These are phyloP conservation scores for Neurospora intermedia DNA, from an alignment of 495 filamentous ascomycete genomes.

Conservation along the genomic window DNA sequence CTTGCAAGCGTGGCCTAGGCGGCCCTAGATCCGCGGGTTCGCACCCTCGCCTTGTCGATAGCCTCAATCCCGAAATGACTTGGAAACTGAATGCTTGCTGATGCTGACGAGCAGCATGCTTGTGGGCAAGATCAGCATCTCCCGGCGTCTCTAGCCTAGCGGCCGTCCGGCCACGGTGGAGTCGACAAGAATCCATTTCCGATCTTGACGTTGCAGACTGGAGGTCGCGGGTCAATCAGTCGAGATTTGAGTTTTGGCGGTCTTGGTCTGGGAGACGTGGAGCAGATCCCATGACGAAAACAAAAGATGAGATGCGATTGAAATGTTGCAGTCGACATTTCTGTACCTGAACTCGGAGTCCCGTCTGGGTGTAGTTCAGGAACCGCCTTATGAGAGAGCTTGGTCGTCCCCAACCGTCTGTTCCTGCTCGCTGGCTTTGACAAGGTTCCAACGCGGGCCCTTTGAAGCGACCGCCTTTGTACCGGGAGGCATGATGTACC, in stretches of 20 bases:
- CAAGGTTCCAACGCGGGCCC: neutral
- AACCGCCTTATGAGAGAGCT: constrained; percentile 12
- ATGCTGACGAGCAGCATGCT: neutral
- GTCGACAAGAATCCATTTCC: neutral
- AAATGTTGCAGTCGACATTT: neutral
- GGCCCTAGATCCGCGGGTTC: neutral
- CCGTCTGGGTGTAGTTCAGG: constrained; percentile 3
- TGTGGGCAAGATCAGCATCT: neutral
- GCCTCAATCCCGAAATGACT: neutral
- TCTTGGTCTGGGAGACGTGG: neutral
- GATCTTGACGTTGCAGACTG: neutral
- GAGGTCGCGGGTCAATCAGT: neutral
- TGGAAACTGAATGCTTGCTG: neutral
- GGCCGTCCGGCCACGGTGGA: neutral
- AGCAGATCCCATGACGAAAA: neutral
- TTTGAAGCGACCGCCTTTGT: neutral
- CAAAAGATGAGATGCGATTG: neutral
- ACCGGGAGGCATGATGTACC: neutral
- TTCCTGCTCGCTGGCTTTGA: neutral
- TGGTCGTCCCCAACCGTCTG: neutral
- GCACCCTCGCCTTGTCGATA: neutral
- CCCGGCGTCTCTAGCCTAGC: neutral
- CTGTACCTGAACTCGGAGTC: neutral
- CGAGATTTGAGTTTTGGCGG: neutral
- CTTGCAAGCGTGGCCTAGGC: neutral